Evolutionary conservation across 2,329 filamentous ascomycete species (phyloP), one percentile per base, ranked within the genome.

Genomic region (Chaetomiaceae sp.): DNA sequence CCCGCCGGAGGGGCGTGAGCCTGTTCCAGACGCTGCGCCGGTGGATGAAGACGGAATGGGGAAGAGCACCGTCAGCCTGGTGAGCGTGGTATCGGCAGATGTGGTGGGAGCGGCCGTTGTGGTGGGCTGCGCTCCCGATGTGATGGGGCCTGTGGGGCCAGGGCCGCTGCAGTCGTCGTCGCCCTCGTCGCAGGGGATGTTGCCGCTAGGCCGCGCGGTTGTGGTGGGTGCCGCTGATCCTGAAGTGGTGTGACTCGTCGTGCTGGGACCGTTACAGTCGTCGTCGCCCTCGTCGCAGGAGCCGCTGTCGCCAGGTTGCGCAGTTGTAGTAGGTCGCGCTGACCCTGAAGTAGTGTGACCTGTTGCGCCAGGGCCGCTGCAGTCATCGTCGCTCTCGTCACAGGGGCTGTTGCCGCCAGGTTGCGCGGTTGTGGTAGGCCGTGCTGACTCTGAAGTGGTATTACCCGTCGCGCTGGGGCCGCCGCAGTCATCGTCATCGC

Each of bases 21-120:
- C n/a, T 15, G 17, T 18, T n/a, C 9, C 36, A 11, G 43, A 29
- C 17, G 9, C 30, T 10, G 41, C 34, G 29, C 17, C 32, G 36
- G 38, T 41, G 4, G 43, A 19, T 33, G 26, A 49, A 15, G 29
- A 17, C 18, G 38, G 36, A 36, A 53, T 53, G 33, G 48, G 45
- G 30, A 50, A 50, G 32, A 53, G 14, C 7, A 37, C 45, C 18
- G 51, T 53, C 34, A 53, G 42, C 15, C 38, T 45, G 38, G 46
- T 40, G 33, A 45, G 19, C 5, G 48, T 50, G 27, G 38, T 38
- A 20, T 42, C 26, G 32, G 50, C 40, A n/a, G n/a, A n/a, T n/a
- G n/a, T n/a, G 9, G 19, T 22, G 17, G 30, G 26, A 15, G 48
- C 39, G 26, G 32, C 42, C 17, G 44, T 45, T 26, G 27, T 27